Conservation (phyloP, 2,329 filamentous ascomycete genomes). For the Phymatotrichopsis omnivora region DNA sequence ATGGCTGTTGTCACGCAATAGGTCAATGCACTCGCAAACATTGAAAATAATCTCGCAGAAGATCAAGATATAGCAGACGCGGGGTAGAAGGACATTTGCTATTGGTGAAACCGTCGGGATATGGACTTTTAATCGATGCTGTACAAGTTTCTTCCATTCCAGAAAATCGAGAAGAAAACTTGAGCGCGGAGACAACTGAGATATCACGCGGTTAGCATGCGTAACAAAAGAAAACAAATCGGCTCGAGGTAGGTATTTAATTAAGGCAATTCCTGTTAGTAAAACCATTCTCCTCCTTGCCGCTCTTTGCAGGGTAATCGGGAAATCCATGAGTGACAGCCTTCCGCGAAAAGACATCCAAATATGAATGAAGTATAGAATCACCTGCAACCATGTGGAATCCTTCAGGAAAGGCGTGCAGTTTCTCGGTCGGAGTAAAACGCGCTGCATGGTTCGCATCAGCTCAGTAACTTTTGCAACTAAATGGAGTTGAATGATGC, state of each 20-base stretch:
- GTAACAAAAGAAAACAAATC: too few species aligned
- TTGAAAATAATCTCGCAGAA: conserved; percentile 52
- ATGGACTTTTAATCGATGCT: conserved; percentile 50
- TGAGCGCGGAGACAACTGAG: conserved; percentile 48
- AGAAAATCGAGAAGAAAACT: conserved; percentile 64
- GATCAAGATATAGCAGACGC: conserved; percentile 47
- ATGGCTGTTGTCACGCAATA: conserved; percentile 47
- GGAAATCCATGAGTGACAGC: conserved; percentile 51
- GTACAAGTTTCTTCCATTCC: conserved; percentile 51
- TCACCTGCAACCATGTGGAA: conserved; percentile 64
- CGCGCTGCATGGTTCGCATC: conserved; percentile 36
- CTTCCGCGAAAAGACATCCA: conserved; percentile 43
- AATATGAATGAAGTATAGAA: conserved; percentile 47
- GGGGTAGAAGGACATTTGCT: conserved; percentile 45
- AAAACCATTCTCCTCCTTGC: conserved; percentile 48
- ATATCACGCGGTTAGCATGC: too few species aligned
- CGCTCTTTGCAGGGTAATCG: conserved; percentile 38
- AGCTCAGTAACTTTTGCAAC: conserved; percentile 20
- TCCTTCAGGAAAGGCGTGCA: conserved; percentile 59
- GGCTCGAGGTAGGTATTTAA: conserved; percentile 23
- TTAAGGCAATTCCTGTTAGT: conserved; percentile 60
- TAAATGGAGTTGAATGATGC: conserved; percentile 30
- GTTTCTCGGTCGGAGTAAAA: conserved; percentile 50
- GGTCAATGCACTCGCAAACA: conserved; percentile 42
- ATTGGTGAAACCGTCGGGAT: conserved; percentile 44